Percentiles rank a stretch among this genome's conserved stretches.
Evolutionary conservation across 495 filamentous ascomycete genomes (phyloP).

Genomic region (Schizothecium vesticola): DNA sequence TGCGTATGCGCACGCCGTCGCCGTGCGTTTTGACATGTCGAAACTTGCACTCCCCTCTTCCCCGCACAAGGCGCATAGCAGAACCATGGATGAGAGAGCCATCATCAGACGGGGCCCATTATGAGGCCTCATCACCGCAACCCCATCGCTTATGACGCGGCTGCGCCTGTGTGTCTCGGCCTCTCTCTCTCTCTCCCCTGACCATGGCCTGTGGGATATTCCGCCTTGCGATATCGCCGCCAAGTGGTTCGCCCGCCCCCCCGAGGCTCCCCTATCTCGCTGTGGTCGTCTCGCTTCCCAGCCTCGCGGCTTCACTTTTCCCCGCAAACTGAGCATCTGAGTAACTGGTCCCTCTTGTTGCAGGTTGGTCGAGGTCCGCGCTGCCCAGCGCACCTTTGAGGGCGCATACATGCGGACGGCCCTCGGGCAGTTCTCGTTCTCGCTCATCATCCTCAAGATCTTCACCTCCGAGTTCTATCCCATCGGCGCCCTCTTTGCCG

Average conservation of each 20-base stretch:
- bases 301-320: neutral
- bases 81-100: neutral
- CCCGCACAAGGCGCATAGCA: neutral
- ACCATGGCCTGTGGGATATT: neutral
- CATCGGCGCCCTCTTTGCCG: slow-evolving; percentile 86
- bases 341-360: slow-evolving; percentile 5
- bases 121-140: neutral
- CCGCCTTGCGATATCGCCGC: neutral
- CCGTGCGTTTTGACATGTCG: slow-evolving; percentile 3
- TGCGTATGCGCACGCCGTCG: slow-evolving; percentile 7
- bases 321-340: neutral
- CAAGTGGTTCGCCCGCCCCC: neutral
- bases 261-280: neutral
- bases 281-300: neutral
- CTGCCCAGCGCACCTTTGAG: slow-evolving; percentile 93
- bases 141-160: neutral
- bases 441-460: slow-evolving; percentile 90
- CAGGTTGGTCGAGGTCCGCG: slow-evolving; percentile 84
- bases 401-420: slow-evolving; percentile 95
- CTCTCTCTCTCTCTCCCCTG: no score
- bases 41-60: slow-evolving; percentile 4
- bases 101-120: neutral
- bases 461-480: slow-evolving; percentile 93
- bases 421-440: slow-evolving; percentile 88
- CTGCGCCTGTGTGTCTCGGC: neutral